Evolutionary conservation across 306 rosid genomes (phyloP), one percentile per base, ranked within the genome.

Genomic region (Quillaja saponaria): DNA sequence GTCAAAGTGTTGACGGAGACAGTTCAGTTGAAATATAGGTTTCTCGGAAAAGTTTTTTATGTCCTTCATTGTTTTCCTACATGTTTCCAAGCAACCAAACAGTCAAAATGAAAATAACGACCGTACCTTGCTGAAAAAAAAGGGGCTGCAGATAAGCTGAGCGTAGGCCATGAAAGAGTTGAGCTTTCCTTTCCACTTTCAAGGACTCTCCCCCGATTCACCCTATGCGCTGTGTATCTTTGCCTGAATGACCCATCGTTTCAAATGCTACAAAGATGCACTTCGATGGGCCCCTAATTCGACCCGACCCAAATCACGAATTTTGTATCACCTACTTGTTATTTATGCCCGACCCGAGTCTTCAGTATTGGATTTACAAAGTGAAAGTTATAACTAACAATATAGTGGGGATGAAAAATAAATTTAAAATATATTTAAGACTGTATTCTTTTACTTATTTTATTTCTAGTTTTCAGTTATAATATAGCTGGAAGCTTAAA

Each of bases 101-200:
- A 61, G 33, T 10, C 46, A 34, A 44, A 61, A 72, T 7, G n/a
- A 35, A 17, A 21, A 35, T 10, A 17, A 8, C 11, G 1, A n/a
- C 16, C 48, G 21, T 28, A 67, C 84, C 73, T 59, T 74, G 68
- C 20, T n/a, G n/a, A n/a, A 13, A 56, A 37, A 48, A 28, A 61
- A 21, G 45, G 67, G 20, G 56, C 25, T 7, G 53, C 60, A 58
- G 31, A 54, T 28, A 38, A 60, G 56, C 34, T 58, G 85, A 44
- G 61, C 65, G 16, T 13, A 37, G 52, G 78, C 78, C 80, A 75
- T 79, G 47, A 59, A 46, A 17, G 44, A 3, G 33, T 0, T 5
- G 7, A 12, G 19, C 6, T 7, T 28, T 33, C n/a, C 33, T 33
- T 34, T n/a, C n/a, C n/a, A n/a, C 40, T 1, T 17, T 33, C 9